Conservation (phyloP, 1,139 yeast genomes). For the Blastobotrys indianensis region DNA sequence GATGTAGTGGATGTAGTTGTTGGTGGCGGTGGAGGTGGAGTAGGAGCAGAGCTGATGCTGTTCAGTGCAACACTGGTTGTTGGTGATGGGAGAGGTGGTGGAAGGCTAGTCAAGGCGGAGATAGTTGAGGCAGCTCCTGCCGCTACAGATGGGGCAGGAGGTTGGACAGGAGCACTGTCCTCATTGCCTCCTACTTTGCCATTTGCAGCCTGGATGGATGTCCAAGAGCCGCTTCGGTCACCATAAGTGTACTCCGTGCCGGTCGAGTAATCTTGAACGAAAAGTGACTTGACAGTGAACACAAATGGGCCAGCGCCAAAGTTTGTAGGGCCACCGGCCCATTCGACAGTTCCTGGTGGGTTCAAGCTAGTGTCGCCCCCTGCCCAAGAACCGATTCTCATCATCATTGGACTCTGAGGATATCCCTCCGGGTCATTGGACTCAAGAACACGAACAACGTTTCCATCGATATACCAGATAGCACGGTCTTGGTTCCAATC, state of each 20-base stretch:
- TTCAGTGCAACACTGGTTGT: neutral
- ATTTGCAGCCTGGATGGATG: slow-evolving; percentile 55
- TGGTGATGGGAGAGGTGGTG: neutral
- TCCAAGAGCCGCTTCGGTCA: slow-evolving; percentile 61
- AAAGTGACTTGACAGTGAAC: slow-evolving; percentile 56
- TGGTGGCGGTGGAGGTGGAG: neutral
- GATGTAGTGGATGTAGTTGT: neutral
- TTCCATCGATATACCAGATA: slow-evolving; percentile 53
- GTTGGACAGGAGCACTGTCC: slow-evolving; percentile 17
- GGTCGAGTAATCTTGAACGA: slow-evolving; percentile 72
- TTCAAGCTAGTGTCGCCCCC: slow-evolving; percentile 67
- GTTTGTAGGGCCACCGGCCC: slow-evolving; percentile 79
- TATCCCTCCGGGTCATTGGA: slow-evolving; percentile 50
- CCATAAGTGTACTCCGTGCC: slow-evolving; percentile 62
- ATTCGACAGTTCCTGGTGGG: slow-evolving; percentile 61
- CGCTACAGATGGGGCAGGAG: slow-evolving; percentile 10
- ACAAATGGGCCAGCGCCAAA: slow-evolving; percentile 59
- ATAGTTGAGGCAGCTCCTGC: slow-evolving; percentile 9
- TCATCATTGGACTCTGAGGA: slow-evolving; percentile 73
- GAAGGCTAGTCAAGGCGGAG: slow-evolving; percentile 1
- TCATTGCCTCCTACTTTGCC: slow-evolving; percentile 63
- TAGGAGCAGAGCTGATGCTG: no score
- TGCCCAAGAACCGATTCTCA: slow-evolving; percentile 73
- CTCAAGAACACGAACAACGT: slow-evolving; percentile 50
- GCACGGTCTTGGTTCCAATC: slow-evolving; percentile 68